Evolutionary conservation across 495 filamentous ascomycete genomes (phyloP), one percentile per base, ranked within the genome.

Genomic region (Bacidia gigantensis): DNA sequence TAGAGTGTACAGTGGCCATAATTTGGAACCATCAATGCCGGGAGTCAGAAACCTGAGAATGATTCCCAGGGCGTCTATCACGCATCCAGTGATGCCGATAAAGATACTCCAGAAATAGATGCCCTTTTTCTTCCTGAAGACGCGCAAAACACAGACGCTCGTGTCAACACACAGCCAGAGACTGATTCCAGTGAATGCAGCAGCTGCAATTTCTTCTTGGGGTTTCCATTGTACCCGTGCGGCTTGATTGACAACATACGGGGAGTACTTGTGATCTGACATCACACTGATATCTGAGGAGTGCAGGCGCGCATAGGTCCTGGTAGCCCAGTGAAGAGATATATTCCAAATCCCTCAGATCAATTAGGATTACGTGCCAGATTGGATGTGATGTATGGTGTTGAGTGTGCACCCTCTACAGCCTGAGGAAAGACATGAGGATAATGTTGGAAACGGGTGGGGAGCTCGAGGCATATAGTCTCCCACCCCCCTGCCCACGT

Each of bases 61-160:
- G 0, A 55, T 40, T 5, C 56, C 50, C 11, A 67, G 42, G 10
- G 60, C 49, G 50, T 70, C 59, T 5, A 65, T 17, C 10, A 59
- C 26, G 17, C 62, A 58, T 12, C 64, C 66, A 5, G 58, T 24
- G 5, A 59, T 64, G 7, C 64, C 57, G n/a, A 65, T 41, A 0
- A 65, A 20, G 52, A 74, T 61, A 42, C 62, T 67, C 69, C 67
- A 74, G 58, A 70, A 74, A 55, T 74, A 74, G 0, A 71, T 58
- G 10, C 72, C 69, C 2, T 44, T 41, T 20, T 55, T 57, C n/a
- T 62, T 65, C 24, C 61, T 62, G 60, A 73, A 74, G 35, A 63
- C 65, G 24, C 60, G 57, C 43, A 69, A 67, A 26, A 74, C 70
- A 41, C 63, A 65, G 32, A 67, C 38, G 35, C 59, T 55, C 21